Base-by-base conservation (phyloP, 257 asterid species). In the Solanum chilense region DNA sequence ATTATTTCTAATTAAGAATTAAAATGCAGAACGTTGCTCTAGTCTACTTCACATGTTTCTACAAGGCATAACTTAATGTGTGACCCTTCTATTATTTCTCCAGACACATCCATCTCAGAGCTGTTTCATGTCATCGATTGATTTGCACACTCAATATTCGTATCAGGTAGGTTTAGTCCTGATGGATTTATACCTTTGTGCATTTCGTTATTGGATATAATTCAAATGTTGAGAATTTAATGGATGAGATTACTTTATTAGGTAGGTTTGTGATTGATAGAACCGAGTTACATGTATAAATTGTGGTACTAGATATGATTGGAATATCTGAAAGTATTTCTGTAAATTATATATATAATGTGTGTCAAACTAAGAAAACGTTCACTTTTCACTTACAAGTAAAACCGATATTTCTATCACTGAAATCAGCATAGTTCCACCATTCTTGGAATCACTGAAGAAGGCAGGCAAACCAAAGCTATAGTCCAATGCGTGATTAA, bases 81-180 rank as follows among this genome's bases (percentile, higher is more conserved):
- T 81, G 66, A 42, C 37, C 33, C 23, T 6, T 85, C 39, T 39
- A 9, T 39, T 87, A 45, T 85, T 41, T 80, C 77, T 81, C 66
- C 92, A 92, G 93, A 92, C 92, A 16, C 92, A 92, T 89, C 93
- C 93, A 73, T 91, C 92, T 68, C 94, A 92, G 83, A 92, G 87
- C 74, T 91, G 94, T 90, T 92, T 92, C 86, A 92, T 92, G 93
- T 92, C 94, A 66, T 92, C 93, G 44, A 80, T 91, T 14, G 93
- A 92, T 86, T 82, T 92, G 87, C 92, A 91, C 89, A 90, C 93
- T 78, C 93, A 92, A 25, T 91, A 86, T 86, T 89, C 92, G 2
- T 92, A 91, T 80, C 94, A 90, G 94, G 93, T 92, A 84, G 20
- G 14, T 1, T 27, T 84, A 83, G 82, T 85, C 64, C 31, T 42